phyloP scores from a whole-genome alignment of 257 asterid genomes.

The Plantago ovata region DNA sequence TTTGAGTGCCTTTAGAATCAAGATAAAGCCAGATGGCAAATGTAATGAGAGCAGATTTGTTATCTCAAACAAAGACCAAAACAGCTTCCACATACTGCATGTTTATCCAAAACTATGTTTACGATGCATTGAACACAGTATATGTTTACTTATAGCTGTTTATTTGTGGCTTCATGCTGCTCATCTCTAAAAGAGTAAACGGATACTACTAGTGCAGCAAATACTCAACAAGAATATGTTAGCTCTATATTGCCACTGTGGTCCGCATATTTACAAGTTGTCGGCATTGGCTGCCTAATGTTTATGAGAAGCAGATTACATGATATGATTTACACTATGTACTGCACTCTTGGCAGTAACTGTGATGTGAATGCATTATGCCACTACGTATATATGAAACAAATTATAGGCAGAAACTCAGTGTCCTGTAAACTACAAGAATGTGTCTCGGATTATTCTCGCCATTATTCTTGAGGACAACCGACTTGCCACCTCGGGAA shows the following conservation, averaged over 20 bases:
- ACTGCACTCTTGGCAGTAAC: not conserved
- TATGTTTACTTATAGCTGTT: no score
- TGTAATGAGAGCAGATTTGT: no score
- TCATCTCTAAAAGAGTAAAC: no score
- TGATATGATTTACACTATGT: constrained; percentile 11
- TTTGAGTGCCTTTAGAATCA: no score
- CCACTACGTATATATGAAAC: constrained; percentile 21
- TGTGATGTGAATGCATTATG: constrained; percentile 17
- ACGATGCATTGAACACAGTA: no score
- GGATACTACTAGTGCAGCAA: not conserved
- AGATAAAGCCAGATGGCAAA: no score
- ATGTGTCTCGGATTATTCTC: constrained; percentile 62
- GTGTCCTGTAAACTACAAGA: constrained; percentile 33
- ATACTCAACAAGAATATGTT: not conserved
- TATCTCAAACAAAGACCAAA: no score
- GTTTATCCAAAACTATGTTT: no score
- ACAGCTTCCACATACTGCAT: no score
- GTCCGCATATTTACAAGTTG: constrained; percentile 3
- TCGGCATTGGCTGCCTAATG: not conserved
- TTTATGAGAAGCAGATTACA: constrained; percentile 20
- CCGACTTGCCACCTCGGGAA: constrained; percentile 81
- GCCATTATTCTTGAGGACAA: constrained; percentile 77
- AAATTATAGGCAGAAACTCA: constrained; percentile 17
- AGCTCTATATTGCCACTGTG: not conserved
- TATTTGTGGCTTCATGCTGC: no score